phyloP scores from a whole-genome alignment of 2,329 filamentous ascomycete species.

The Ophiostoma fasciatum region DNA sequence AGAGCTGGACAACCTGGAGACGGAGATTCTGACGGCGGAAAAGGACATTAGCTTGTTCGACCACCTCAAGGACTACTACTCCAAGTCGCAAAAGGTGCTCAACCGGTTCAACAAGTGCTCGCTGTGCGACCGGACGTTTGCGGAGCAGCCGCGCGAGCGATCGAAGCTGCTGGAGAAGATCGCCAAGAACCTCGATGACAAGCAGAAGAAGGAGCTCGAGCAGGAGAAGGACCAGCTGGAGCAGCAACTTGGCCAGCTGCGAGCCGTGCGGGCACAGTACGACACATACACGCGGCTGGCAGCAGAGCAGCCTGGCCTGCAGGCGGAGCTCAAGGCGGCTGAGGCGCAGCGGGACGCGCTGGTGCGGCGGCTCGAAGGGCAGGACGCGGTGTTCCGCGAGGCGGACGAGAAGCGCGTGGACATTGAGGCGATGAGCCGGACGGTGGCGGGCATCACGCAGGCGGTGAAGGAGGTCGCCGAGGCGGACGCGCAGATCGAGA shows the following conservation, averaged over 20 bases:
- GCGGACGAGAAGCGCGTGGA: slow-evolving; percentile 37
- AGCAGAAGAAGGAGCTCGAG: slow-evolving; percentile 39
- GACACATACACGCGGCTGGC: slow-evolving; percentile 55
- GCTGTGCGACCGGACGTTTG: slow-evolving; percentile 59
- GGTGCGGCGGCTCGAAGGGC: slow-evolving; percentile 47
- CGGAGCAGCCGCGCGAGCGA: slow-evolving; percentile 40
- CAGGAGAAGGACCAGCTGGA: slow-evolving; percentile 45
- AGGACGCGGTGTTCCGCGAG: slow-evolving; percentile 51
- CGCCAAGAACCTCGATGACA: slow-evolving; percentile 44
- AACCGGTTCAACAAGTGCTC: slow-evolving; percentile 58
- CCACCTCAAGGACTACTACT: slow-evolving; percentile 57
- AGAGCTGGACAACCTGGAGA: slow-evolving; percentile 33
- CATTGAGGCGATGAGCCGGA: slow-evolving; percentile 60
- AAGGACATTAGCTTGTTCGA: slow-evolving; percentile 56
- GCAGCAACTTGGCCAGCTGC: slow-evolving; percentile 41
- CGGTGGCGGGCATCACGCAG: slow-evolving; percentile 60
- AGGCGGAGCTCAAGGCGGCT: slow-evolving; percentile 37
- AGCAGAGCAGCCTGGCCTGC: slow-evolving; percentile 54
- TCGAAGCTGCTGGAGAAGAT: slow-evolving; percentile 54
- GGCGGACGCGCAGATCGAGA: slow-evolving; percentile 57
- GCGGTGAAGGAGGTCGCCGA: slow-evolving; percentile 56
- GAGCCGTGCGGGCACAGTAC: slow-evolving; percentile 49
- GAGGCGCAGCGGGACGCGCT: slow-evolving; percentile 47
- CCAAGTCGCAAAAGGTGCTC: slow-evolving; percentile 49
- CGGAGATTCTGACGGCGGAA: slow-evolving; percentile 44